Percentiles rank a stretch among this genome's conserved stretches.
These are phyloP conservation scores for Botryococcus braunii DNA, from an alignment of 163 green algal species.

Conservation along the genomic window DNA sequence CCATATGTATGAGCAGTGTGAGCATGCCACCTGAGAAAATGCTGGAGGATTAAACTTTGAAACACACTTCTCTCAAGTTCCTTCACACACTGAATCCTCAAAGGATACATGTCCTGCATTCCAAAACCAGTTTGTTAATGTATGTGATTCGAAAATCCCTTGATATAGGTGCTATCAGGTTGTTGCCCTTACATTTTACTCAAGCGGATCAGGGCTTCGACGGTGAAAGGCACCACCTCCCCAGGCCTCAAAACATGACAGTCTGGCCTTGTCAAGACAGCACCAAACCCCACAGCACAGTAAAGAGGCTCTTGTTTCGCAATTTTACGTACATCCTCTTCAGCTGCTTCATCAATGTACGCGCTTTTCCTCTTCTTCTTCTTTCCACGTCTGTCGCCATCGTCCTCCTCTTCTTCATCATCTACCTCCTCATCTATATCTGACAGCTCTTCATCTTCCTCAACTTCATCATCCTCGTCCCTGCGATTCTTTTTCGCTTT, in stretches of 20 bases:
- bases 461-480: constrained; percentile 3
- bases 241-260: too few species aligned
- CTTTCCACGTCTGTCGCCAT: constrained; percentile 22
- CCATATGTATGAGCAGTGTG: neutral
- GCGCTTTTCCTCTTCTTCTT: constrained; percentile 39
- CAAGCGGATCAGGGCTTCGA: too few species aligned
- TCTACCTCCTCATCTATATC: constrained; percentile 31
- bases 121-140: neutral
- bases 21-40: neutral
- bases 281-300: neutral
- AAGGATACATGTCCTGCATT: neutral
- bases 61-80: neutral
- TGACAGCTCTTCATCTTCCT: constrained; percentile 19
- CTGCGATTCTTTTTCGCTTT: neutral
- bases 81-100: neutral
- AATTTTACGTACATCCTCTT: constrained; percentile 26
- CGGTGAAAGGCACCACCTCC: too few species aligned
- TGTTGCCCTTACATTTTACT: too few species aligned
- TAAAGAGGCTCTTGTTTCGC: neutral
- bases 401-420: constrained; percentile 39
- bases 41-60: neutral
- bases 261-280: too few species aligned
- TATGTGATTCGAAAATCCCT: neutral
- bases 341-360: constrained; percentile 66
- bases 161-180: too few species aligned